phyloP scores from a whole-genome alignment of 106 monocot genomes.

The Dendrobium nobile region DNA sequence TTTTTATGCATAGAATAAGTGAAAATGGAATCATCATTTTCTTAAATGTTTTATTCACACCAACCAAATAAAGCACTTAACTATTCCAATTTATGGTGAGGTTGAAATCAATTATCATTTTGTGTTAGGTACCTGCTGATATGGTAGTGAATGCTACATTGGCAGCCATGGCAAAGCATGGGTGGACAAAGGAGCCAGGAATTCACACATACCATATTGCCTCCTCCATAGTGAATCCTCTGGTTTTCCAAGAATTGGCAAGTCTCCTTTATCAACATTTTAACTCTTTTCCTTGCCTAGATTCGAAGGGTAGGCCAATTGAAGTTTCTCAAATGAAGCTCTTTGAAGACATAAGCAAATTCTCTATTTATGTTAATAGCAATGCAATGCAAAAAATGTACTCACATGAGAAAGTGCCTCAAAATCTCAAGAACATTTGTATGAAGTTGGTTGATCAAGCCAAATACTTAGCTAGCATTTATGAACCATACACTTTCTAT shows the following conservation, averaged over 20 bases:
- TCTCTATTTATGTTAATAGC: conserved; percentile 27
- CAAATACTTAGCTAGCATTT: conserved; percentile 65
- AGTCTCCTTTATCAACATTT: conserved; percentile 52
- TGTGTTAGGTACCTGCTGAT: conserved; percentile 59
- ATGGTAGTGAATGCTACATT: conserved; percentile 88
- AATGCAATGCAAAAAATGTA: conserved; percentile 24
- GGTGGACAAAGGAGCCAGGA: conserved; percentile 22
- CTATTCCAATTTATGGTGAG: not conserved
- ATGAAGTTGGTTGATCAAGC: conserved; percentile 61
- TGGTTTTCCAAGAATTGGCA: conserved; percentile 44
- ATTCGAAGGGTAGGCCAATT: conserved; percentile 49
- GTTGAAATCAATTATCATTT: not conserved
- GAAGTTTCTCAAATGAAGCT: conserved; percentile 41
- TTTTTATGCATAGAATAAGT: not conserved
- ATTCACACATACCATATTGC: conserved; percentile 75
- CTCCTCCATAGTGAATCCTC: conserved; percentile 69
- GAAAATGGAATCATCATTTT: not conserved
- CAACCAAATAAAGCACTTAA: not conserved
- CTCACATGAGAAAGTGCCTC: conserved; percentile 22
- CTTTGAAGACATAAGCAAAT: conserved; percentile 52
- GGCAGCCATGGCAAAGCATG: conserved; percentile 86
- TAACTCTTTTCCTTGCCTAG: conserved; percentile 36
- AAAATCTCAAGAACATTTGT: conserved; percentile 35
- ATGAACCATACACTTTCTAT: conserved; percentile 83
- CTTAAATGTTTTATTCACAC: not conserved